Conservation (phyloP, 768 basidiomycete species). For the Phanerodontia chrysosporium region DNA sequence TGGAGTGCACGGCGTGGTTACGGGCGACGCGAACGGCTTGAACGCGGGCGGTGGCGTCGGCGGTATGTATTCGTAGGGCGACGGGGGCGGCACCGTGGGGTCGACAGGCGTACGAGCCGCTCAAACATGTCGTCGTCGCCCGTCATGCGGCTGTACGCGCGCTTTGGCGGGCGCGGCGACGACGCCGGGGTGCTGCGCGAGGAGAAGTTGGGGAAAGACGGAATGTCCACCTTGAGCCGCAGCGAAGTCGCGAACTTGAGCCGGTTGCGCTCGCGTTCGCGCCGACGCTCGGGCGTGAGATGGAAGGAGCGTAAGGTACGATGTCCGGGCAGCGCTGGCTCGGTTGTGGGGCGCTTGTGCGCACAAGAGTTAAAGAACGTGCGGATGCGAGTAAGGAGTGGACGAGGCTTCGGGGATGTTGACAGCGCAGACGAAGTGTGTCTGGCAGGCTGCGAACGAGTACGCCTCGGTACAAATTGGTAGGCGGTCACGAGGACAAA, state of each 20-base stretch:
- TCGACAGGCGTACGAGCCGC: neutral
- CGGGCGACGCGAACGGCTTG: constrained; percentile 6
- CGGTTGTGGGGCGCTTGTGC: neutral
- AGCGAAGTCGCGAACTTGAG: constrained; percentile 10
- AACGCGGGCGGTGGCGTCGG: constrained; percentile 9
- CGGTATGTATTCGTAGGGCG: constrained; percentile 18
- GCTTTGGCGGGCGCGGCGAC: neutral
- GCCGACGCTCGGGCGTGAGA: constrained; percentile 8
- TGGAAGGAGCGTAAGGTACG: constrained; percentile 12
- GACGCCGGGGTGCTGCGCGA: neutral
- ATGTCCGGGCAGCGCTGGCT: neutral
- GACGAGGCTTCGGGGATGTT: constrained; percentile 6
- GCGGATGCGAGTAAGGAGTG: constrained; percentile 10
- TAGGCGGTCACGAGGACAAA: constrained; percentile 10
- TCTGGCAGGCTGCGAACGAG: neutral
- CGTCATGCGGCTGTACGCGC: constrained; percentile 4
- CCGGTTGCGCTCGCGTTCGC: constrained; percentile 12
- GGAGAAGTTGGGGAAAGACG: constrained; percentile 1
- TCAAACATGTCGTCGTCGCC: constrained; percentile 2
- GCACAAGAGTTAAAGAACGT: constrained; percentile 4
- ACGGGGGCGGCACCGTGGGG: constrained; percentile 23
- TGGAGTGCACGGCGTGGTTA: constrained; percentile 9
- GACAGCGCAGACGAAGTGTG: constrained; percentile 5
- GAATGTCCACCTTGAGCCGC: constrained; percentile 15
- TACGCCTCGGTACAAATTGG: constrained; percentile 11